Percentiles rank a stretch among this genome's conserved stretches.
Conservation (phyloP, 345 rosid species). For the Gynandropsis gynandra region DNA sequence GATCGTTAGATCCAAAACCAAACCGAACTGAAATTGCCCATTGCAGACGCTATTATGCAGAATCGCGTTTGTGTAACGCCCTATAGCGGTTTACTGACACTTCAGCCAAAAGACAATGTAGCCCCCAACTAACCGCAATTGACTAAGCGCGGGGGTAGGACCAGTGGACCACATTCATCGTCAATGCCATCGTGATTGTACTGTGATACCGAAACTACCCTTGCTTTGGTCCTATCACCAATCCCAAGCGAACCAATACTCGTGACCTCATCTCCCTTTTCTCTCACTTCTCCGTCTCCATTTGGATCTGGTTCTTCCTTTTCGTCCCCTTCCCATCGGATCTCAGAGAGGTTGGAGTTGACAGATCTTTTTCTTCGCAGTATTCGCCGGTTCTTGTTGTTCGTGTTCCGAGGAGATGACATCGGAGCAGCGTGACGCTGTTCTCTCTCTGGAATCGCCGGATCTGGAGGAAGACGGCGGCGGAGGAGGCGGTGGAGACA, state of each 20-base stretch:
- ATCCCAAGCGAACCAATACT: constrained; percentile 19
- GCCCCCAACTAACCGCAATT: constrained; percentile 16
- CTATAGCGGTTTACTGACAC: not conserved
- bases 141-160: constrained; percentile 22
- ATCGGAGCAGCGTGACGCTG: constrained; percentile 47
- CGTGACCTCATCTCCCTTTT: constrained; percentile 21
- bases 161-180: constrained; percentile 20
- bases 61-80: constrained; percentile 7
- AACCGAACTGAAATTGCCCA: too few relatives aligned
- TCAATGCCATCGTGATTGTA: not conserved
- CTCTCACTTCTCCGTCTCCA: not conserved
- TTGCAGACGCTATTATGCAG: not conserved
- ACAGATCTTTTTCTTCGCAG: not conserved
- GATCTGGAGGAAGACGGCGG: constrained; percentile 45
- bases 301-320: constrained; percentile 14
- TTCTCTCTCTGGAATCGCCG: constrained; percentile 46
- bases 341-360: not conserved
- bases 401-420: constrained; percentile 31
- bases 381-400: not conserved
- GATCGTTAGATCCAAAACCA: too few relatives aligned
- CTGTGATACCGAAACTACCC: constrained; percentile 13
- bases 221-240: constrained; percentile 25
- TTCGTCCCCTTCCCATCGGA: constrained; percentile 2
- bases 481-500: constrained; percentile 19
- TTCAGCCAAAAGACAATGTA: constrained; percentile 8